Evolutionary conservation across 768 basidiomycete species (phyloP), one percentile per base, ranked within the genome.

Genomic region (Lentinula aciculospora): DNA sequence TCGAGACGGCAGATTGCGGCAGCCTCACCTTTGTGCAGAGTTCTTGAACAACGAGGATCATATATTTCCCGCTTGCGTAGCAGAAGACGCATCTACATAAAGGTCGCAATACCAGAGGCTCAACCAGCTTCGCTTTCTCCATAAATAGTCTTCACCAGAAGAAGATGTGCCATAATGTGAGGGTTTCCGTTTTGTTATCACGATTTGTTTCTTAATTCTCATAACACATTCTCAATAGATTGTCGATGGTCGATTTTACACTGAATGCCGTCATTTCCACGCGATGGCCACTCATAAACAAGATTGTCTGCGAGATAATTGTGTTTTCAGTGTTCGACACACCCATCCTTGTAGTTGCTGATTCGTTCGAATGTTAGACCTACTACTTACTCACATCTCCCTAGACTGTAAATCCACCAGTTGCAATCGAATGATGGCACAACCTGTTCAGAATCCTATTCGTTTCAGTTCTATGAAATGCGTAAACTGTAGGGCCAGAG

Each of bases 201-300:
- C 29, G 37, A 45, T 28, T 62, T 47, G 47, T 31, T 32, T 28
- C 27, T 48, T n/a, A n/a, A n/a, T n/a, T 53, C 39, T 42, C 53
- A n/a, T 37, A n/a, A 49, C 47, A 50, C 62, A n/a, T n/a, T 56
- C 46, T 51, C 46, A 8, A 58, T 63, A 91, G 88, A 78, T 91
- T 61, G 83, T 89, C 59, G 89, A 91, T 67, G 89, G 89, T 56
- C 83, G 87, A 62, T 88, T 76, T 69, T 81, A 89, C 72, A 81
- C 83, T 15, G 68, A 71, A 54, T 91, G 89, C 69, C 79, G 81
- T 8, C 88, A 90, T 69, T 90, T 91, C 69, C 72, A 82, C 58
- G 79, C 82, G 54, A 86, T 91, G 82, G 81, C 85, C 44, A 88
- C 88, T 19, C 80, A 76, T 56, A 69, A 79, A 48, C 81, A 87